A percentile compares a stretch with the other conserved stretches of the same genome.
Evolutionary conservation across 2,329 filamentous ascomycete species (phyloP).

Genomic region (Sporothrix luriei): DNA sequence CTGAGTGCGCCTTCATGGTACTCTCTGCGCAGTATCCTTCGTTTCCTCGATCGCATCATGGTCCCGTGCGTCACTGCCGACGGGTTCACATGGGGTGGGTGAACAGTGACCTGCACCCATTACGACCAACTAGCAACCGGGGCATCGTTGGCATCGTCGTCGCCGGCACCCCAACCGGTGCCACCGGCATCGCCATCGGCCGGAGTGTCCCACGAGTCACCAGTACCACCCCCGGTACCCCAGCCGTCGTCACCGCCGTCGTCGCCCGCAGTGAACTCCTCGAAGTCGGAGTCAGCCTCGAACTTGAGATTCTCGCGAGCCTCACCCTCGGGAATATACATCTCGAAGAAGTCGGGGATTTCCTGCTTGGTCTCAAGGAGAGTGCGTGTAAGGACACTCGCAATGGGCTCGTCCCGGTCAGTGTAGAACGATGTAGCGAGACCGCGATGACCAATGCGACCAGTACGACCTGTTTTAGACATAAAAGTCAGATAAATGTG

Average conservation of each 20-base stretch:
- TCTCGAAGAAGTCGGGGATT: constrained; percentile 78
- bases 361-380: constrained; percentile 77
- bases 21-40: neutral
- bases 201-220: constrained; percentile 29
- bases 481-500: constrained; percentile 33
- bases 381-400: constrained; percentile 73
- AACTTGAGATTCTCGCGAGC: constrained; percentile 54
- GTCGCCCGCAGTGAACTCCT: constrained; percentile 39
- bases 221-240: constrained; percentile 38
- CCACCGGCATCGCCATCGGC: neutral
- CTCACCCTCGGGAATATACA: constrained; percentile 61
- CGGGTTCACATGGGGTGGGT: neutral
- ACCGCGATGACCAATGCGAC: constrained; percentile 85
- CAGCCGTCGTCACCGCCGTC: constrained; percentile 36
- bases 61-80: too few species aligned
- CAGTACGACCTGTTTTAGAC: constrained; percentile 72
- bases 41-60: neutral
- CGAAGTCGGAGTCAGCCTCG: constrained; percentile 59
- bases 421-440: constrained; percentile 88
- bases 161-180: neutral
- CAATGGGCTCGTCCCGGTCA: constrained; percentile 73
- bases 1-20: too few species aligned
- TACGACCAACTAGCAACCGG: neutral
- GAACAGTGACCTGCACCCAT: neutral
- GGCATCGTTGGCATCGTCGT: neutral